Conservation (phyloP, 2,329 filamentous ascomycete species). For the Dactylonectria macrodidyma region DNA sequence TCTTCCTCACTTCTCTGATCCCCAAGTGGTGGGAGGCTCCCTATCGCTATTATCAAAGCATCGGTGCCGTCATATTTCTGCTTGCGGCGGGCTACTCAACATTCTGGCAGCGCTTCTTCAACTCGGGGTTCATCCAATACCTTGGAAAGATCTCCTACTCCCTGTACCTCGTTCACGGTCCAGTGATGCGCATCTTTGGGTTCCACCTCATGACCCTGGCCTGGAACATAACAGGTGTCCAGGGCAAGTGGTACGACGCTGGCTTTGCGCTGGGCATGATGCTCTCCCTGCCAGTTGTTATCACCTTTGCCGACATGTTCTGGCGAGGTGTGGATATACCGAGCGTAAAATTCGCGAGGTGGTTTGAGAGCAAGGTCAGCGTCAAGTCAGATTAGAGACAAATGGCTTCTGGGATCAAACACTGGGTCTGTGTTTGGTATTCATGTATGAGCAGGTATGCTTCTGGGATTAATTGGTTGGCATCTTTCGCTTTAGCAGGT, state of each 20-base stretch:
- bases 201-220: slow-evolving; percentile 66
- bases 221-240: slow-evolving; percentile 63
- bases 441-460: no score
- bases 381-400: slow-evolving; percentile 45
- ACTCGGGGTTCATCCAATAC: slow-evolving; percentile 66
- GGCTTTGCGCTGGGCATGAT: slow-evolving; percentile 64
- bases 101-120: slow-evolving; percentile 66
- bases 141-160: slow-evolving; percentile 73
- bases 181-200: slow-evolving; percentile 67
- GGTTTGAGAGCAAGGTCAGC: slow-evolving; percentile 63
- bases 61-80: slow-evolving; percentile 68
- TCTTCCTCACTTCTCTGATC: slow-evolving; percentile 62
- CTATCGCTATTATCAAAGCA: slow-evolving; percentile 71
- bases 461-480: no score
- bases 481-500: no score
- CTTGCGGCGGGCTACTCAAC: slow-evolving; percentile 63
- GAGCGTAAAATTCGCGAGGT: slow-evolving; percentile 70
- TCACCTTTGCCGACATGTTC: slow-evolving; percentile 70
- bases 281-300: slow-evolving; percentile 65
- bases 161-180: slow-evolving; percentile 74
- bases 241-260: slow-evolving; percentile 60
- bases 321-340: slow-evolving; percentile 71
- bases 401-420: not conserved
- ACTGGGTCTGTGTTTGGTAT: not conserved
- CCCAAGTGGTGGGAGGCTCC: slow-evolving; percentile 64